These are phyloP conservation scores for Suillus spraguei DNA, from an alignment of 768 basidiomycete genomes.

Conservation along the genomic window DNA sequence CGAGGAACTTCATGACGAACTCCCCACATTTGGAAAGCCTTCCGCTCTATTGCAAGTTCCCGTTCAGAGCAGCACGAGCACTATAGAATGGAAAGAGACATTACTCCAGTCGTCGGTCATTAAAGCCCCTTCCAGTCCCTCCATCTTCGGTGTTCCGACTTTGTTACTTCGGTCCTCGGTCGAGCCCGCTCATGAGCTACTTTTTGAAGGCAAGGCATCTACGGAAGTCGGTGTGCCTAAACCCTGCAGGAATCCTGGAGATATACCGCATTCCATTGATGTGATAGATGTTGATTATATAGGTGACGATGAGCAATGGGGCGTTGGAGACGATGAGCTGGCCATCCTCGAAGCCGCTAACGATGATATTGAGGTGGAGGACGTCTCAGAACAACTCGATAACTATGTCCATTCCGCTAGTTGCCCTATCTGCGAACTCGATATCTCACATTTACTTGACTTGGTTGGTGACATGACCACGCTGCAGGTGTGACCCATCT, in stretches of 20 bases:
- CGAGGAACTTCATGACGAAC: neutral
- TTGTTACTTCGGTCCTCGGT: constrained; percentile 18
- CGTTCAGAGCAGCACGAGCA: neutral
- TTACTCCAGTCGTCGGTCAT: constrained; percentile 3
- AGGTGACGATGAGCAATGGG: constrained; percentile 54
- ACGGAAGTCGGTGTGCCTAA: neutral
- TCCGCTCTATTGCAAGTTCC: constrained; percentile 26
- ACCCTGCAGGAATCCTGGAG: neutral
- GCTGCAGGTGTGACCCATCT: constrained; percentile 11
- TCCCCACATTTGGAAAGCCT: constrained; percentile 27
- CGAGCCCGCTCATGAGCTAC: neutral
- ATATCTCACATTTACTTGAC: constrained; percentile 14
- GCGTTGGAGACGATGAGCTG: constrained; percentile 72
- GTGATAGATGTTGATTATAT: neutral
- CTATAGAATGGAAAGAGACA: neutral
- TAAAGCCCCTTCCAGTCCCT: neutral
- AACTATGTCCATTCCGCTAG: constrained; percentile 6
- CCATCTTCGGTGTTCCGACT: constrained; percentile 23
- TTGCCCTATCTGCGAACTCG: constrained; percentile 31
- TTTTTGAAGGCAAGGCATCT: neutral
- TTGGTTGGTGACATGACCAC: constrained; percentile 30
- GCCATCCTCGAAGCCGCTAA: constrained; percentile 35
- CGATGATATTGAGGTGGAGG: constrained; percentile 27
- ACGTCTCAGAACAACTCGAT: constrained; percentile 19
- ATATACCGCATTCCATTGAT: neutral